These are phyloP conservation scores for Hymenotorrendiella dingleyae DNA, from an alignment of 2,329 filamentous ascomycete species.

Conservation along the genomic window DNA sequence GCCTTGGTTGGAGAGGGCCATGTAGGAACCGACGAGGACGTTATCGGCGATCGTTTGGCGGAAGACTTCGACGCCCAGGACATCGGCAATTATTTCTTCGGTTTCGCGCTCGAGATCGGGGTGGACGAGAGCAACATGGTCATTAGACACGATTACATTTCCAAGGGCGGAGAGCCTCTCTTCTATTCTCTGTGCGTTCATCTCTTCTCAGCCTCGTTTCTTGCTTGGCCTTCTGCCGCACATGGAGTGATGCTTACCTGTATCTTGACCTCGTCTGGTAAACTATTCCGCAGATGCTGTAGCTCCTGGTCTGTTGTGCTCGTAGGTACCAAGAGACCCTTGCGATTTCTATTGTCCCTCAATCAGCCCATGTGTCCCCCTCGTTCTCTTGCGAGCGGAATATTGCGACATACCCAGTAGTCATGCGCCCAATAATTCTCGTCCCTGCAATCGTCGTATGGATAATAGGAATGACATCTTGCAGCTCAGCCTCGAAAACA, in stretches of 20 bases:
- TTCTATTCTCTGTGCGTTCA: constrained; percentile 88
- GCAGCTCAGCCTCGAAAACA: constrained; percentile 95
- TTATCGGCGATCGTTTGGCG: constrained; percentile 95
- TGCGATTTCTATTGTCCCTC: constrained; percentile 64
- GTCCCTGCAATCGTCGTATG: constrained; percentile 95
- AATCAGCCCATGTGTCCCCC: constrained; percentile 10
- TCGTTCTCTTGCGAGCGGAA: neutral
- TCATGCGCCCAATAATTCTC: constrained; percentile 90
- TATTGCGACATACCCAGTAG: constrained; percentile 62
- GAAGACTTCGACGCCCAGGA: constrained; percentile 83
- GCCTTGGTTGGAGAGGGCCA: constrained; percentile 92
- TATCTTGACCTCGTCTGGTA: constrained; percentile 88
- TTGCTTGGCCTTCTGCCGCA: neutral
- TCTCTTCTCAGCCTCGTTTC: neutral
- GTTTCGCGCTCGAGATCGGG: constrained; percentile 96
- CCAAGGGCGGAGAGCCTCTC: constrained; percentile 92
- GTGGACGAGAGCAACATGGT: constrained; percentile 94
- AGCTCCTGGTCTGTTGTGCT: constrained; percentile 97
- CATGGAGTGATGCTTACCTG: constrained; percentile 33
- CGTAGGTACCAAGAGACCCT: constrained; percentile 92
- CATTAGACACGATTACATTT: constrained; percentile 94
- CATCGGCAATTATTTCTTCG: constrained; percentile 96
- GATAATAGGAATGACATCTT: constrained; percentile 95
- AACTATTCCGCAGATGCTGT: constrained; percentile 90
- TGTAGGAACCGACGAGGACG: constrained; percentile 93